These are phyloP conservation scores for Leersia perrieri DNA, from an alignment of 176 grass and related monocot species.

Conservation along the genomic window DNA sequence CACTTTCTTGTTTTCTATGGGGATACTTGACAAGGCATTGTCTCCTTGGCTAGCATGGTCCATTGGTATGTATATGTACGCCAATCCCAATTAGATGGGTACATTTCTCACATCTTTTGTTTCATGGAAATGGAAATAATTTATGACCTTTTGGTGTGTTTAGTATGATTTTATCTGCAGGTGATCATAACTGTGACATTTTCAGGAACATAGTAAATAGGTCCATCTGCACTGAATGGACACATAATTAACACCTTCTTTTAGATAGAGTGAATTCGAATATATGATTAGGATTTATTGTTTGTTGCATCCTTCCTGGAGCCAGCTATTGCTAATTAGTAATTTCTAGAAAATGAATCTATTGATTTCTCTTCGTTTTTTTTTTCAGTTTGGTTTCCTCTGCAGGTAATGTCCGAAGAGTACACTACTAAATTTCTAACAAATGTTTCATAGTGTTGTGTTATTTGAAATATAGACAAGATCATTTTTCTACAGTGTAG, in stretches of 20 bases:
- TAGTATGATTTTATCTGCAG: neutral
- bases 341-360: neutral
- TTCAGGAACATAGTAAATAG: neutral
- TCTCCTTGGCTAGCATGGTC: slow-evolving; percentile 18
- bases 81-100: neutral
- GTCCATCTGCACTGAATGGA: neutral
- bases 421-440: neutral
- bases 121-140: neutral
- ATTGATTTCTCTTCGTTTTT: neutral
- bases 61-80: neutral
- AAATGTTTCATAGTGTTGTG: neutral
- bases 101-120: neutral
- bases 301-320: neutral
- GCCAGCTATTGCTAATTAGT: neutral
- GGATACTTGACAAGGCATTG: slow-evolving; percentile 5
- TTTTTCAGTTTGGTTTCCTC: neutral
- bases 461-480: neutral
- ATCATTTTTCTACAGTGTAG: neutral
- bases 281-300: slow-evolving; percentile 14
- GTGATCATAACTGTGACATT: neutral
- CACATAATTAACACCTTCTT: neutral
- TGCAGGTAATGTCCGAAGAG: neutral
- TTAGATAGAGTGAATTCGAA: neutral
- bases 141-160: neutral
- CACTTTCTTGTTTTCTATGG: neutral